Evolutionary conservation across 75 land plant genomes (phyloP).

Genomic region (Cunninghamia lanceolata): DNA sequence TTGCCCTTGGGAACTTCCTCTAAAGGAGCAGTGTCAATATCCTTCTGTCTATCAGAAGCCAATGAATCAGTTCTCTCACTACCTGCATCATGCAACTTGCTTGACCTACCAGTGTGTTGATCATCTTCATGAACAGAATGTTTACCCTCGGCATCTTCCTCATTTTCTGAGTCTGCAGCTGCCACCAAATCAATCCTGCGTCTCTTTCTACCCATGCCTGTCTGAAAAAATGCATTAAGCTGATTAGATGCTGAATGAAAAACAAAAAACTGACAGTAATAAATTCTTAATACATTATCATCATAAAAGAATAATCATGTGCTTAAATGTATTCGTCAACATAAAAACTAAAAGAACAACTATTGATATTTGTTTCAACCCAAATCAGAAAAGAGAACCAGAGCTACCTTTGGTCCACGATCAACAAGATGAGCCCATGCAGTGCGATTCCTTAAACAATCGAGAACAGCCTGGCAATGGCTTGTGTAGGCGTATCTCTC

Average conservation of each 20-base stretch:
- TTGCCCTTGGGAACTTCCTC: slow-evolving; percentile 87
- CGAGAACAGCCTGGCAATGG: slow-evolving; percentile 80
- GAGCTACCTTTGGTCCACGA: slow-evolving; percentile 71
- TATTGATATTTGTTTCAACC: not conserved
- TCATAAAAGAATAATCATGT: not conserved
- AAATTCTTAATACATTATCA: not conserved
- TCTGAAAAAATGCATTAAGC: slow-evolving; percentile 24
- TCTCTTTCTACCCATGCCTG: slow-evolving; percentile 52
- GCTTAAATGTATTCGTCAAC: not conserved
- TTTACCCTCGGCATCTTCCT: slow-evolving; percentile 27
- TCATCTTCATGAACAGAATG: slow-evolving; percentile 21
- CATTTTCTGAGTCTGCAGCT: slow-evolving; percentile 46
- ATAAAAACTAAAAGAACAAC: not conserved
- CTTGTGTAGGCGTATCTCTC: slow-evolving; percentile 81
- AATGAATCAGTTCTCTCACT: slow-evolving; percentile 4
- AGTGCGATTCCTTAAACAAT: slow-evolving; percentile 65
- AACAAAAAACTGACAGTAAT: not conserved
- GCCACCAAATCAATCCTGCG: slow-evolving; percentile 40
- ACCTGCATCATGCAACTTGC: slow-evolving; percentile 8
- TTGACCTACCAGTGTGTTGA: not conserved
- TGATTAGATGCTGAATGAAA: not conserved
- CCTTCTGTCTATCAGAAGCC: slow-evolving; percentile 22
- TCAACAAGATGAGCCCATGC: slow-evolving; percentile 80
- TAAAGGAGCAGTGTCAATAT: slow-evolving; percentile 24
- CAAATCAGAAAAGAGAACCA: not conserved